Base-by-base conservation (phyloP, 106 monocot species). In the Apostasia shenzhenica region DNA sequence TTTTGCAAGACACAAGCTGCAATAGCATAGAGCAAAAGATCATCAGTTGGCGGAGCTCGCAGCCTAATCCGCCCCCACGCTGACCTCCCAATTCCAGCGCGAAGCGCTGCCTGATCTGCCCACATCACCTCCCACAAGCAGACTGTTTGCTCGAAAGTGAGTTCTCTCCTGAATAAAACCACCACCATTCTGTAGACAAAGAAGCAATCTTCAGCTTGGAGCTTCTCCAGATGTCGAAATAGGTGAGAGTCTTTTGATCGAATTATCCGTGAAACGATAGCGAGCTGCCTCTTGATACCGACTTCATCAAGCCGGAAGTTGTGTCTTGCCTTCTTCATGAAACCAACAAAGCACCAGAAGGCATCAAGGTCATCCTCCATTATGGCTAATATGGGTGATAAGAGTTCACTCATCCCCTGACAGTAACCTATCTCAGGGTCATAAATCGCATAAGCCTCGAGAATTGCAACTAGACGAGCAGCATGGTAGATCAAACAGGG, bases 341-440 rank as follows among this genome's bases (percentile, higher is more conserved):
- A 84, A 8, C 83, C 79, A 7, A 76, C 83, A 43, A 84, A 84
- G 67, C 83, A 84, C 83, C 83, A 84, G 10, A 84, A 84, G 9
- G 83, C 83, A 14, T 73, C 73, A 13, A 65, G 4, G 48, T 84
- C 79, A 1, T 84, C 72, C 38, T 79, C 76, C 42, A 84, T 73
- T 49, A 84, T 79, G 5, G 79, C 57, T 43, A 84, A 39, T 55
- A 84, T 79, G 4, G 79, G 83, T 1, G 72, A 57, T 37, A 84
- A 67, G 3, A 84, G 76, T 43, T 84, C 83, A 60, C 83, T 84
- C 83, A 84, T 84, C 3, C 91, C 91, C 46, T 91, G 91, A 48
- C 91, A 91, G 75, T 91, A 91, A 9, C 91, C 91, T 42, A 79
- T 87, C 70, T 91, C 91, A 37, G 81, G 84, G 51, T 91, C 91